These are phyloP conservation scores for Suhomyces kunorum DNA, from an alignment of 1,139 yeast genomes.

Conservation along the genomic window DNA sequence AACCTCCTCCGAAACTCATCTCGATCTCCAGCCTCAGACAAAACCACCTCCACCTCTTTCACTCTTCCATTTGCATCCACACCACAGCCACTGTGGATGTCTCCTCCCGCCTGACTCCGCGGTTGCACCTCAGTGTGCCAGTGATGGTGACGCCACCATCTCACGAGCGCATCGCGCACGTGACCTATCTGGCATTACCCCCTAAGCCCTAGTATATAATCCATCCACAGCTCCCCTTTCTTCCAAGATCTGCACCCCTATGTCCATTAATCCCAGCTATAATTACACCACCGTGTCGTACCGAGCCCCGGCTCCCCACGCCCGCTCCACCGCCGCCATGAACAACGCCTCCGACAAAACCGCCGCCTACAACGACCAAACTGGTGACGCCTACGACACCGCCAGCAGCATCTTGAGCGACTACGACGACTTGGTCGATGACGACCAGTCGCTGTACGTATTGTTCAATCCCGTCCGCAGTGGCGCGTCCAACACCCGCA, in stretches of 20 bases:
- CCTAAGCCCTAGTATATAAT: neutral
- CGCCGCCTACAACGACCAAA: constrained; percentile 5
- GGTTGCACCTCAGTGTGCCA: too few relatives aligned
- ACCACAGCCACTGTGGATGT: too few relatives aligned
- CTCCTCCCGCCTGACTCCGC: too few relatives aligned
- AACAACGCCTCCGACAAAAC: constrained; percentile 4
- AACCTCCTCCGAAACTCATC: too few relatives aligned
- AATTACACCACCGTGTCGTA: constrained; percentile 13
- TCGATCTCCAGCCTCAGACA: too few relatives aligned
- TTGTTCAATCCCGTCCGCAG: constrained; percentile 37
- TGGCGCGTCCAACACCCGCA: constrained; percentile 19
- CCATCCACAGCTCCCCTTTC: neutral
- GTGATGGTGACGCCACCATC: neutral
- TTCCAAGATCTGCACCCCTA: neutral
- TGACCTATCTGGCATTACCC: constrained; percentile 12
- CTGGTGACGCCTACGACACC: constrained; percentile 16
- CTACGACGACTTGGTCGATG: constrained; percentile 22
- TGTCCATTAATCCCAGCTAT: constrained; percentile 12
- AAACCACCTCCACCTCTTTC: too few relatives aligned
- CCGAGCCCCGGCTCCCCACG: constrained; percentile 2
- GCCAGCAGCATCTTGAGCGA: constrained; percentile 25
- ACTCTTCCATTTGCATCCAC: too few relatives aligned
- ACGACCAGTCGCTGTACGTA: constrained; percentile 46
- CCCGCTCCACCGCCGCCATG: neutral
- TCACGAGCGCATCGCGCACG: constrained; percentile 7